Evolutionary conservation across 805 yeast genomes (phyloP).

Genomic region (Teunomyces stri): DNA sequence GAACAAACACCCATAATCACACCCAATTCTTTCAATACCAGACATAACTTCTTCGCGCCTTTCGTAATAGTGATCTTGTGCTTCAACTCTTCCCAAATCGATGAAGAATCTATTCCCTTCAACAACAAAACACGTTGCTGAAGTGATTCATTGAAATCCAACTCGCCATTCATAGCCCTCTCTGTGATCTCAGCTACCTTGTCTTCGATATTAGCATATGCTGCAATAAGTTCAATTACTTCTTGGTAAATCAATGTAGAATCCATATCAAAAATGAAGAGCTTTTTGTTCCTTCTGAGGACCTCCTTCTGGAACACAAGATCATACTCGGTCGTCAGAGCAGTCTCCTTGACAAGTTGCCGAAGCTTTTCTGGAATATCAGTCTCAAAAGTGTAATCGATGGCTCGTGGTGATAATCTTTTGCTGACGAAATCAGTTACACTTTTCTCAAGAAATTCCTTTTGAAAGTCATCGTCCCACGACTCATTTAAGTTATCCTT

Average conservation of each 20-base stretch:
- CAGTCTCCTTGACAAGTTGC: conserved; percentile 5
- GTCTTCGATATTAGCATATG: conserved; percentile 85
- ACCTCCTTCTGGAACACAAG: conserved; percentile 28
- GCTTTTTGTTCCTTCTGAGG: conserved; percentile 39
- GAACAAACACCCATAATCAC: conserved; percentile 81
- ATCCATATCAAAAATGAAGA: conserved; percentile 96
- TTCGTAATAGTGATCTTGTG: conserved; percentile 70
- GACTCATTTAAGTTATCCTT: not conserved
- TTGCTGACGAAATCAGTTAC: not conserved
- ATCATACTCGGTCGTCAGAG: conserved; percentile 19
- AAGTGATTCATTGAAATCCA: conserved; percentile 84
- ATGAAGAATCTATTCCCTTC: conserved; percentile 71
- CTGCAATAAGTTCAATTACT: conserved; percentile 93
- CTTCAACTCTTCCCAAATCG: conserved; percentile 78
- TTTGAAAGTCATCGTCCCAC: not conserved
- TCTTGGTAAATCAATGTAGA: conserved; percentile 94
- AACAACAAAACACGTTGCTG: conserved; percentile 72
- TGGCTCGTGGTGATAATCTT: conserved; percentile 20
- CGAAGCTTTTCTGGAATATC: conserved; percentile 9
- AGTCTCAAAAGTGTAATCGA: conserved; percentile 17
- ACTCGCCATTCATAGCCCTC: conserved; percentile 94
- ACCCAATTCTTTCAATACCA: conserved; percentile 58
- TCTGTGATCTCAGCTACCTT: conserved; percentile 87
- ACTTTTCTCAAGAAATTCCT: not conserved
- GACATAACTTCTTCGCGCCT: conserved; percentile 76